Evolutionary conservation across 345 rosid genomes (phyloP), one percentile per base, ranked within the genome.

Genomic region (Kandelia obovata): DNA sequence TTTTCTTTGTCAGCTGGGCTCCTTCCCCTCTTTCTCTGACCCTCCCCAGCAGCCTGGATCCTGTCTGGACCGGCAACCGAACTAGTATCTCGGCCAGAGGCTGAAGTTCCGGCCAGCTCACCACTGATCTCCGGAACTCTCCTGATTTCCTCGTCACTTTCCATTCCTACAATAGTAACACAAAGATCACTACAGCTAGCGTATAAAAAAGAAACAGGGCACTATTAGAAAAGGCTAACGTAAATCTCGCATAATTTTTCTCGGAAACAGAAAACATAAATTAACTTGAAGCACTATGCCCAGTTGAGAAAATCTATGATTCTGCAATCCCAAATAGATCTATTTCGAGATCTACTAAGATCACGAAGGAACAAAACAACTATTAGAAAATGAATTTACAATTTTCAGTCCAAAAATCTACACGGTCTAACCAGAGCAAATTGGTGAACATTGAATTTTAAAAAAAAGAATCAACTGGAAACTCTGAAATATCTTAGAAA

Each of bases 61-160:
- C 88, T 70, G 64, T 82, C 87, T 3, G 68, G 63, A 20, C 91
- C 93, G 1, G 76, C 74, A 28, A 16, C 78, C 9, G 88, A 79
- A 61, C 84, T 80, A 37, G 70, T 15, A 15, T 84, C 89, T 25
- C 82, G 62, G 3, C 87, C 87, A 2, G 87, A 74, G 5, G 76
- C 79, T 10, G 86, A 83, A 20, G 83, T 73, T 19, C 87, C 90
- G 0, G 75, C 78, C 7, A 72, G 83, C 65, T 87, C 96, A 2
- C 87, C 94, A 9, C 94, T 85, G 69, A 96, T 75, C 79, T 92
- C 97, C 53, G 99, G 98, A 47, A 90, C 98, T 79, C 96, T 85
- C 58, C 98, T 81, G 73, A 89, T 90, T 88, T 96, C 99, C 76
- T 96, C 98, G 61, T 96, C 99, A 49, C 99, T 96, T 78, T 96